Conservation (phyloP, 2,329 filamentous ascomycete species). For the Botrytis aclada region DNA sequence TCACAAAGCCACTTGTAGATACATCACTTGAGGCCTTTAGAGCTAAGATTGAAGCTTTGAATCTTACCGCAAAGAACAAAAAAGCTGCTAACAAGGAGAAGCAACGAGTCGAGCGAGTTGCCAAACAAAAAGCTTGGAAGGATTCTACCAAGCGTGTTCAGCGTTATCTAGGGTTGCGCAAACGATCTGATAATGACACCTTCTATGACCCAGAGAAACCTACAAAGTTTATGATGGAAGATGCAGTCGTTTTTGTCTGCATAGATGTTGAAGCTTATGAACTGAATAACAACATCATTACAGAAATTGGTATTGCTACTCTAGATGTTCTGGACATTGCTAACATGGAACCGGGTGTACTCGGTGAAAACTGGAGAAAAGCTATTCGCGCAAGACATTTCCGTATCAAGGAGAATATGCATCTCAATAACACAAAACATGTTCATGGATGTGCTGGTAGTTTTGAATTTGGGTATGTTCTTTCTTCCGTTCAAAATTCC, state of each 20-base stretch:
- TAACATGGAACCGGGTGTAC: constrained; percentile 55
- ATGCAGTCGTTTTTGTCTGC: constrained; percentile 66
- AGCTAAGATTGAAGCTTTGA: constrained; percentile 50
- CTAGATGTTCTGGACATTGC: constrained; percentile 65
- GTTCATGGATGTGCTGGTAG: constrained; percentile 69
- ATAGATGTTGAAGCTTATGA: constrained; percentile 86
- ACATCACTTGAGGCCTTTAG: constrained; percentile 48
- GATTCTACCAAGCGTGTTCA: constrained; percentile 62
- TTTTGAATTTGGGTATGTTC: constrained; percentile 70
- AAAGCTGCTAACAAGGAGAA: constrained; percentile 47
- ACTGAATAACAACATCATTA: constrained; percentile 60
- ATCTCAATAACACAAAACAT: constrained; percentile 64
- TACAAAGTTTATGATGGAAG: constrained; percentile 48
- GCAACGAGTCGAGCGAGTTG: constrained; percentile 46
- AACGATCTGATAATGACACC: constrained; percentile 26
- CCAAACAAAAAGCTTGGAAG: constrained; percentile 51
- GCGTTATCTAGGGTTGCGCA: constrained; percentile 67
- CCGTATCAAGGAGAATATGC: constrained; percentile 65
- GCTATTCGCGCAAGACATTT: constrained; percentile 72
- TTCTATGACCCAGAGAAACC: constrained; percentile 46
- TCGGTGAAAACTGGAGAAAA: constrained; percentile 63
- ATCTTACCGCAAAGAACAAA: constrained; percentile 49
- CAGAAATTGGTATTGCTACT: constrained; percentile 81
- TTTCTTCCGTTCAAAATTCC: neutral
- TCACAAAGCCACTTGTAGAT: constrained; percentile 35